Conservation (phyloP, 768 basidiomycete genomes). For the Pulveroboletus ravenelii region DNA sequence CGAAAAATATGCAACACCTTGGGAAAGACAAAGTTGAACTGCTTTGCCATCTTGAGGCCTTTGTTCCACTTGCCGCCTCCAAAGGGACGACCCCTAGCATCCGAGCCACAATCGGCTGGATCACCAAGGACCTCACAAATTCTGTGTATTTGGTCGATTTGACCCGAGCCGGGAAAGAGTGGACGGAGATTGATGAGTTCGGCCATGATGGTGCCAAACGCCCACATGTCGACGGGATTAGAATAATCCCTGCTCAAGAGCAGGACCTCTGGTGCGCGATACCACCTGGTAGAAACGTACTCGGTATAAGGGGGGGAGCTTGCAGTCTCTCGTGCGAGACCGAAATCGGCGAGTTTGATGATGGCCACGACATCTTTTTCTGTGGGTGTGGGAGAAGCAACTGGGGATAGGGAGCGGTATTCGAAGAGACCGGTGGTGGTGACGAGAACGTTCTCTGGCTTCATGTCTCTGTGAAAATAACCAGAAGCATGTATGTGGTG, state of each 20-base stretch:
- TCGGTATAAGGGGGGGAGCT: slow-evolving; percentile 95
- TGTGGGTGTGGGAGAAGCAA: slow-evolving; percentile 56
- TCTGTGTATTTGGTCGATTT: slow-evolving; percentile 86
- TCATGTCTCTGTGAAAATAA: slow-evolving; percentile 99
- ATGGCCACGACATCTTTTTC: slow-evolving; percentile 96
- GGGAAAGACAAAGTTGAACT: slow-evolving; percentile 82
- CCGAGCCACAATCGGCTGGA: slow-evolving; percentile 79
- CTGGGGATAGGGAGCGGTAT: slow-evolving; percentile 77
- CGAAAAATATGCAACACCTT: slow-evolving; percentile 51
- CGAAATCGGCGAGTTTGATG: slow-evolving; percentile 98
- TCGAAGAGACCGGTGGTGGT: slow-evolving; percentile 95
- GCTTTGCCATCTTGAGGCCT: slow-evolving; percentile 84
- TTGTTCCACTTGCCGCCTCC: slow-evolving; percentile 88
- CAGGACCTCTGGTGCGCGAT: slow-evolving; percentile 95
- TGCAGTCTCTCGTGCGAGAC: slow-evolving; percentile 85
- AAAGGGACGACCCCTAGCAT: slow-evolving; percentile 57
- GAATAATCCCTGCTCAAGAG: slow-evolving; percentile 90
- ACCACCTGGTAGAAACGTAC: slow-evolving; percentile 99
- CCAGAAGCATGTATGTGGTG: slow-evolving; percentile 89
- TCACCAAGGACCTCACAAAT: slow-evolving; percentile 95
- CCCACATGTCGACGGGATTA: slow-evolving; percentile 99
- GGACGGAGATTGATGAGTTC: slow-evolving; percentile 94
- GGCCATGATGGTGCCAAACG: slow-evolving; percentile 95
- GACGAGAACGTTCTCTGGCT: slow-evolving; percentile 97
- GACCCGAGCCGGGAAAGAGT: slow-evolving; percentile 89